Conservation (phyloP, 2,329 filamentous ascomycete genomes). For the Aspergillus tanneri region DNA sequence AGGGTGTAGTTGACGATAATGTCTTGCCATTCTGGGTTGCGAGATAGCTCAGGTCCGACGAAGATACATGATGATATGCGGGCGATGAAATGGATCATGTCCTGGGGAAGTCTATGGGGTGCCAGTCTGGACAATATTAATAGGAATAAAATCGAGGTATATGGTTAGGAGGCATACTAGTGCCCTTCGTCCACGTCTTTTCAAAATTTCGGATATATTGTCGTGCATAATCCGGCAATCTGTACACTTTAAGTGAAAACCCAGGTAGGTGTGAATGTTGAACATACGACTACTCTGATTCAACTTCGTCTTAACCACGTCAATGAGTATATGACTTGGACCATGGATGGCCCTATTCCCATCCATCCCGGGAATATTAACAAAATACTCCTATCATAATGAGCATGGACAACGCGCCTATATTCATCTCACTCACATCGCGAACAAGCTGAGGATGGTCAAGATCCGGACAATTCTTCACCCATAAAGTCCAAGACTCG, state of each 20-base stretch:
- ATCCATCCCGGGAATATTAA: constrained; percentile 3
- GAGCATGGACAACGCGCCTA: neutral
- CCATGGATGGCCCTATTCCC: neutral
- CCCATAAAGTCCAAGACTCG: neutral
- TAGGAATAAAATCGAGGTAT: neutral
- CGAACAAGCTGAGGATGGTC: constrained; percentile 5
- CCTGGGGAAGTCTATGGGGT: constrained; percentile 4
- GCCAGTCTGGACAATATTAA: constrained; percentile 12
- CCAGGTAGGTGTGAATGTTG: neutral
- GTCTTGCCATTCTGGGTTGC: constrained; percentile 13
- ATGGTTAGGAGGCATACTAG: too few species aligned
- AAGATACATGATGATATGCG: constrained; percentile 16
- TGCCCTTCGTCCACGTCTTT: constrained; percentile 9
- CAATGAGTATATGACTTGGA: neutral
- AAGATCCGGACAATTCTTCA: constrained; percentile 4
- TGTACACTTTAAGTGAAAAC: neutral
- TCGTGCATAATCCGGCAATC: constrained; percentile 1
- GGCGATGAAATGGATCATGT: constrained; percentile 12
- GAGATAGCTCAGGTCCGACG: constrained; percentile 17
- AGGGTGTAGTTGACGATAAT: constrained; percentile 16
- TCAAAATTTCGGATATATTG: constrained; percentile 3
- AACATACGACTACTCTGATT: constrained; percentile 9
- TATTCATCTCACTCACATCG: neutral
- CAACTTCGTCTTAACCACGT: constrained; percentile 3
- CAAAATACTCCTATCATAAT: constrained; percentile 7